A percentile compares a stretch with the other conserved stretches of the same genome.
phyloP scores from a whole-genome alignment of 306 rosid genomes.

The Pyrus betulifolia region DNA sequence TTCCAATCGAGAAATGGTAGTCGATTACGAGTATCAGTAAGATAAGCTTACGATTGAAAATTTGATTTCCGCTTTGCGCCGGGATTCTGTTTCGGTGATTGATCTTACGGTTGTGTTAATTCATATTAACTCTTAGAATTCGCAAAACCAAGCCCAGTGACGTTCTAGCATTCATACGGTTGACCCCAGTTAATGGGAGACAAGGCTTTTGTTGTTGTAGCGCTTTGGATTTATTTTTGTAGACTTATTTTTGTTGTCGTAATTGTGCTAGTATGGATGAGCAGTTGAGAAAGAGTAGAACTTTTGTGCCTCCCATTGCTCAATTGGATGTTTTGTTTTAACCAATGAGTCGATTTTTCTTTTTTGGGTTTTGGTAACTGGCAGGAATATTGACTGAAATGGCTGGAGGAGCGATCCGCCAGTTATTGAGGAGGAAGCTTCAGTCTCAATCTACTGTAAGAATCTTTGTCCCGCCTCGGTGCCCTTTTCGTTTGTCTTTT shows the following conservation, averaged over 20 bases:
- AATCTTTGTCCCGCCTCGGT: not conserved
- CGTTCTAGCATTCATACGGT: too few relatives aligned
- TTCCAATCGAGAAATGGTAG: not conserved
- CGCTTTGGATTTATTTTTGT: not conserved
- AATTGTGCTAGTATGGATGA: not conserved
- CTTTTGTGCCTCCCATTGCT: not conserved
- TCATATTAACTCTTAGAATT: too few relatives aligned
- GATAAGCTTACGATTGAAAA: not conserved
- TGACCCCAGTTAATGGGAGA: too few relatives aligned
- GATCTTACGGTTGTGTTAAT: not conserved
- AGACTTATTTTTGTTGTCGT: not conserved
- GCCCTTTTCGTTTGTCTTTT: not conserved
- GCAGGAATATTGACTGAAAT: slow-evolving; percentile 42
- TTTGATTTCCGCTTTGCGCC: too few relatives aligned
- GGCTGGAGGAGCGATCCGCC: slow-evolving; percentile 83
- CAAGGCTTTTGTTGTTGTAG: too few relatives aligned
- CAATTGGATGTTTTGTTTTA: not conserved
- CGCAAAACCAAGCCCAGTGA: too few relatives aligned
- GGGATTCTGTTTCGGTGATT: not conserved
- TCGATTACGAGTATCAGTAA: not conserved
- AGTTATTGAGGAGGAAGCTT: slow-evolving; percentile 67
- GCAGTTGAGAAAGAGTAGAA: not conserved
- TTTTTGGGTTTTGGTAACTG: not conserved
- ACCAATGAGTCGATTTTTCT: not conserved
- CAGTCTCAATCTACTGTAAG: slow-evolving; percentile 53